Evolutionary conservation across 202 grass and related monocot species (phyloP), one percentile per base, ranked within the genome.

Genomic region (Musa balbisiana): DNA sequence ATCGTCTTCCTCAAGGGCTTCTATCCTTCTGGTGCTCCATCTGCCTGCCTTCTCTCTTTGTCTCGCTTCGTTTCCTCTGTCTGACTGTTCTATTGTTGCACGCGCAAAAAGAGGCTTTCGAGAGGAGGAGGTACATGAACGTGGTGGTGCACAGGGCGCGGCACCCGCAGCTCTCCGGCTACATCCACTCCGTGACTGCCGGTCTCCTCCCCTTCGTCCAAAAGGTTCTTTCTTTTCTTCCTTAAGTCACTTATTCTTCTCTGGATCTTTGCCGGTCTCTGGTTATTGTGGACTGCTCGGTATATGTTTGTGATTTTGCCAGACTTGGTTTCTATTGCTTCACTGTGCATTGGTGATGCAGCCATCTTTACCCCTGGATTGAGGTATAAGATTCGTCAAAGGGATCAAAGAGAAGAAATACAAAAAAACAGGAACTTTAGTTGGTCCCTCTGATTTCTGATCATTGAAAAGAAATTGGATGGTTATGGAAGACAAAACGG

Each of bases 121-220:
- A 92, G 88, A 92, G 94, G 79, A 98, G 94, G 86, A 94, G 94
- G 79, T 98, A 92, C 74, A 94, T 94, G 94, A 98, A 91, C 82
- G 83, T 94, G 75, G 95, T 94, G 72, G 91, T 98, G 24, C 91
- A 98, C 76, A 94, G 90, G 86, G 88, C 95, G 75, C 58, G 81
- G 22, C 89, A 98, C 29, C 95, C 87, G 0, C 77, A 90, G 79
- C 82, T 98, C 73, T 76, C 83, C 51, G 66, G 81, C 71, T 98
- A 98, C 50, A 94, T 98, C 80, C 88, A 94, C 78, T 85, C 91
- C 50, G 78, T 78, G 15, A 85, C 87, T 81, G 55, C 68, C 74
- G 81, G 74, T 64, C 88, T 98, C 74, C 81, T 92, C 27, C 85
- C 91, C 73, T 93, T 86, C 76, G 84, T 98, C 74, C 79, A 92